Percentiles rank a stretch among this genome's conserved stretches.
Evolutionary conservation across 2,329 filamentous ascomycete species (phyloP).

Genomic region (Cucurbitaria berberidis): DNA sequence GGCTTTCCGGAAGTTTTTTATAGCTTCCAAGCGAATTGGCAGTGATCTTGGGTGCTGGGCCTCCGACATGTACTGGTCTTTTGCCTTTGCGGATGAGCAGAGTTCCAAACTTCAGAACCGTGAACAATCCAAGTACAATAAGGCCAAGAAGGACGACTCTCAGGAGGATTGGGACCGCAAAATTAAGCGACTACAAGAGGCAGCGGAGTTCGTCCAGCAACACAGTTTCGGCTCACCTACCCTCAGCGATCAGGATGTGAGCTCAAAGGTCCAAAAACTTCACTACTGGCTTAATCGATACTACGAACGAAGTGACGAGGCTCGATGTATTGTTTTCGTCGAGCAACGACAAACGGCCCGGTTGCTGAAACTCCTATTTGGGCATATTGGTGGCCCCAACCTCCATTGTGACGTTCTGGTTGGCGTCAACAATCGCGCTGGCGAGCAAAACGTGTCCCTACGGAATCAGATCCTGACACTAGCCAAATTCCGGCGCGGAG

Average conservation of each 20-base stretch:
- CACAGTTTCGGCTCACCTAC: slow-evolving; percentile 55
- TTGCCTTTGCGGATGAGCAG: slow-evolving; percentile 69
- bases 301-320: slow-evolving; percentile 64
- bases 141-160: slow-evolving; percentile 28
- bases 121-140: slow-evolving; percentile 52
- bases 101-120: slow-evolving; percentile 66
- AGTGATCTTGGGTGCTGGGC: slow-evolving; percentile 81
- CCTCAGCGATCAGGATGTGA: slow-evolving; percentile 59
- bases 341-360: slow-evolving; percentile 77
- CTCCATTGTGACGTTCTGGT: slow-evolving; percentile 70
- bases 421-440: slow-evolving; percentile 60
- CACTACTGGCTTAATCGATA: slow-evolving; percentile 65
- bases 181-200: slow-evolving; percentile 64
- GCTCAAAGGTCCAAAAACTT: slow-evolving; percentile 74
- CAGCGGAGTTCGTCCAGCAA: slow-evolving; percentile 61
- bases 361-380: slow-evolving; percentile 72
- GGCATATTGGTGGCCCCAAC: slow-evolving; percentile 62
- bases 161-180: slow-evolving; percentile 58
- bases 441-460: slow-evolving; percentile 70
- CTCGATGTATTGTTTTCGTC: slow-evolving; percentile 88
- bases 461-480: slow-evolving; percentile 77
- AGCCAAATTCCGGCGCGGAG: slow-evolving; percentile 65
- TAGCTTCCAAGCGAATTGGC: slow-evolving; percentile 64
- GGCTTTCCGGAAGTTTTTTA: slow-evolving; percentile 63
- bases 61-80: slow-evolving; percentile 79